Conservation (phyloP, 352 stramenopile genomes). For the Phytophthora vignae region DNA sequence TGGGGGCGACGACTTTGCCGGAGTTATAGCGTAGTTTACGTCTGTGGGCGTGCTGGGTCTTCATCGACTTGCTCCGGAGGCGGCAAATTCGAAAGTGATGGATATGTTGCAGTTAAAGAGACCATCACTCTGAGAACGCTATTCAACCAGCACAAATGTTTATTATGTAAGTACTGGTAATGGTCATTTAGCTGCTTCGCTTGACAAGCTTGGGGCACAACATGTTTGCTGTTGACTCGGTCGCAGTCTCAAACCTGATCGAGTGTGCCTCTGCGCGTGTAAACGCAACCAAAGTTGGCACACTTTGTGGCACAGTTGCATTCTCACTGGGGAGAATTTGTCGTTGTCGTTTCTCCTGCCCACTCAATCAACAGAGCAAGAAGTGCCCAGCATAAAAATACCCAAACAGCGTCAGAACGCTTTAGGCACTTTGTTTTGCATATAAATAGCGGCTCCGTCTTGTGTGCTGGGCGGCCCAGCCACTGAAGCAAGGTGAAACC, state of each 20-base stretch:
- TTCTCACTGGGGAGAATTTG: background rate
- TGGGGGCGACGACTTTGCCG: constrained; percentile 12
- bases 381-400: background rate
- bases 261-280: background rate
- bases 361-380: background rate
- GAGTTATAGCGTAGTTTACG: constrained; percentile 41
- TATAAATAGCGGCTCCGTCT: constrained; percentile 24
- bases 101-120: constrained; percentile 25
- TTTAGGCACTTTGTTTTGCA: background rate
- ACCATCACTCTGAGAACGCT: constrained; percentile 29
- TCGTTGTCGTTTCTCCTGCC: background rate
- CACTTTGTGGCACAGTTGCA: background rate
- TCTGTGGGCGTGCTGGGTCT: constrained; percentile 27
- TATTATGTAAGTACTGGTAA: background rate
- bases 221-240: background rate
- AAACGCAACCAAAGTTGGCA: background rate
- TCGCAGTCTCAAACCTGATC: background rate
- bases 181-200: background rate
- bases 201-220: constrained; percentile 23
- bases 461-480: constrained; percentile 1
- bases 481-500: constrained; percentile 23
- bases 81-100: constrained; percentile 44
- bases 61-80: constrained; percentile 30
- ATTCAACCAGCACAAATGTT: background rate
- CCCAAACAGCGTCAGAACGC: no score